These are phyloP conservation scores for Cyclotella atomus DNA, from an alignment of 108 stramenopile species.

Conservation along the genomic window DNA sequence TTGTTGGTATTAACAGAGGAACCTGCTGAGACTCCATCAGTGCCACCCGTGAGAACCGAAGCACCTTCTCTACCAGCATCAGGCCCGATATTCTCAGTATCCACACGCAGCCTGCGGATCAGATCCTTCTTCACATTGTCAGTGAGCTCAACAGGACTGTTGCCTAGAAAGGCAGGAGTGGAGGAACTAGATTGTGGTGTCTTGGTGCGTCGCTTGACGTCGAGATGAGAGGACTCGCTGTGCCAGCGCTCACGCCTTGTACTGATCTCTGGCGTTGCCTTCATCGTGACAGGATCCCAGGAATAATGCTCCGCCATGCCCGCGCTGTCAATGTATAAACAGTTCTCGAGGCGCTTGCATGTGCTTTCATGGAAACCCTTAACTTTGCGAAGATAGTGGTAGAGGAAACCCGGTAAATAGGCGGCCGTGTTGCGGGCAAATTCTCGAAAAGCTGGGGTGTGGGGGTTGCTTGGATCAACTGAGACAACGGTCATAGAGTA, in stretches of 20 bases:
- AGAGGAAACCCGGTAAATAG: background rate
- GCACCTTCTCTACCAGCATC: too few relatives aligned
- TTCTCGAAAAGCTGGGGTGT: background rate
- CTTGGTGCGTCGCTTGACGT: background rate
- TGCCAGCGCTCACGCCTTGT: background rate
- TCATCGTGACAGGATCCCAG: background rate
- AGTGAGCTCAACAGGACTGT: background rate
- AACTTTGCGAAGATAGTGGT: background rate
- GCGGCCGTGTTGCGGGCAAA: background rate
- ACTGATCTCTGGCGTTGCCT: background rate
- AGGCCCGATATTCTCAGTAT: too few relatives aligned
- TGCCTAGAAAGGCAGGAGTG: background rate
- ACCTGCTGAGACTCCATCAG: too few relatives aligned
- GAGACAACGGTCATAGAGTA: background rate
- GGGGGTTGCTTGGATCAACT: background rate
- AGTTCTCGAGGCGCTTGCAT: background rate
- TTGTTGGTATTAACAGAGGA: too few relatives aligned
- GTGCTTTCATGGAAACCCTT: background rate
- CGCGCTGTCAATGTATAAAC: background rate
- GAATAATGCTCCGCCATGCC: background rate
- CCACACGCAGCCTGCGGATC: background rate
- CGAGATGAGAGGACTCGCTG: background rate
- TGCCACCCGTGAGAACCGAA: too few relatives aligned
- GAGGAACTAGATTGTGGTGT: background rate
- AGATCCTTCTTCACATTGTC: background rate